Base-by-base conservation (phyloP, 2,329 filamentous ascomycete genomes). In the Rutstroemia sydowiana region DNA sequence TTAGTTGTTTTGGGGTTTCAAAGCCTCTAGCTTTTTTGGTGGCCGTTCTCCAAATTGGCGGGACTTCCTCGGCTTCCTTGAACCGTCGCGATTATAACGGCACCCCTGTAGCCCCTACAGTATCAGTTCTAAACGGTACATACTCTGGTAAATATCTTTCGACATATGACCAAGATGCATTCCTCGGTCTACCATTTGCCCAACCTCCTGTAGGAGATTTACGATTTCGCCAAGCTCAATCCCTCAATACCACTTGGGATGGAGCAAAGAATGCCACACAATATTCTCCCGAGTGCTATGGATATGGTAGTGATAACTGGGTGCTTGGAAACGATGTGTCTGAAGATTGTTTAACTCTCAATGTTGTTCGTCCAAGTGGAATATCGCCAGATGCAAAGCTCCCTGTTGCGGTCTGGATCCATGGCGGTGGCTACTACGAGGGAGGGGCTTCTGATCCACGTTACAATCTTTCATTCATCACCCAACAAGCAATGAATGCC, bases 381-480 rank as follows among this genome's bases (percentile, higher is more conserved):
- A 28, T 46, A 3, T 21, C 61, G 21, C 68, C 57, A 58, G 55
- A 55, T 55, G 46, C 57, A 50, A 48, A 71, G 61, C 31, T 68
- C 76, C 16, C 79, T 71, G 73, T 81, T 6, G 70, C 67, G 8
- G 71, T 80, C 0, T 81, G 77, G 76, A 79, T 81, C 39, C 72
- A 80, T 56, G 66, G 72, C 1, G 58, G 58, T 6, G 55, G 50
- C 3, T 30, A 53, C 20, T 66, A 59, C 37, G 60, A 69, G 59
- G 75, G 75, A 3, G 55, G 54, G 21, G 69, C 66, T 6, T 55
- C 61, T 11, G 72, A 76, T 50, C 63, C 71, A 13, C 69, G 77
- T 23, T 84, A 83, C 61, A 83, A 83, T 56, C 68, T 81, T 45
- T 76, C 75, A 9, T 77, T 74, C 53, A 74, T 82, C 41, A 74